These are phyloP conservation scores for Thraustochytrium sp. DNA, from an alignment of 352 stramenopile species.

Conservation along the genomic window DNA sequence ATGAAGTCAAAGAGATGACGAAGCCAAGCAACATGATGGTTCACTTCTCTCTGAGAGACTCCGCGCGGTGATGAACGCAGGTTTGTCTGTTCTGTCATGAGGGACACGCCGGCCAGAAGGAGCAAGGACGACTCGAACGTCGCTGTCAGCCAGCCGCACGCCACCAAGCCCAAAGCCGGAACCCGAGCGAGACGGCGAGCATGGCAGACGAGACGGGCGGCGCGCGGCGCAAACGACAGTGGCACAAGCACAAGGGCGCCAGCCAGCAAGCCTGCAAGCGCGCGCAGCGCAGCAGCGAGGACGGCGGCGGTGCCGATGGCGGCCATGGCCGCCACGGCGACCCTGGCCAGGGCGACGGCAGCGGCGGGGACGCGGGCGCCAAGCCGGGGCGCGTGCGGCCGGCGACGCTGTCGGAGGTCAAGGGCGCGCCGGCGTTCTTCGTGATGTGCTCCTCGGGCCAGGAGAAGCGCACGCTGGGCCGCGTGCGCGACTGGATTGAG, in stretches of 20 bases:
- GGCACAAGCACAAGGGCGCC: background rate
- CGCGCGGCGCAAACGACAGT: background rate
- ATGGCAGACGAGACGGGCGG: background rate
- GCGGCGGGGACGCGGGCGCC: background rate
- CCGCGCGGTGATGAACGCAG: too few species aligned
- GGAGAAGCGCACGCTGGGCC: background rate
- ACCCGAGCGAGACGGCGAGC: too few species aligned
- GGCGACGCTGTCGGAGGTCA: background rate
- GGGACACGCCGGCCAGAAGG: too few species aligned
- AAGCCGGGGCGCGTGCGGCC: background rate
- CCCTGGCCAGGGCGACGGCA: background rate
- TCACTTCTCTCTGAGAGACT: too few species aligned
- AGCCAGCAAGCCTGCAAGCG: background rate
- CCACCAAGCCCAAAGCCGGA: too few species aligned
- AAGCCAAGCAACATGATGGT: too few species aligned
- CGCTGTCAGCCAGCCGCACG: too few species aligned
- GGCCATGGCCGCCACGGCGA: background rate
- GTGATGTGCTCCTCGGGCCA: background rate
- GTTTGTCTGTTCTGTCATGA: too few species aligned
- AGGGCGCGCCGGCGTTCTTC: background rate
- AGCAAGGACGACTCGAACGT: too few species aligned
- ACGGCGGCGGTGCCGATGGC: background rate
- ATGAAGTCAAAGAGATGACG: too few species aligned
- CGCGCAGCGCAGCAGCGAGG: background rate
- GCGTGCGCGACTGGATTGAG: slow-evolving; percentile 7